Percentiles rank a stretch among this genome's conserved stretches.
Conservation (phyloP, 768 basidiomycete species). For the Rickenella mellea region DNA sequence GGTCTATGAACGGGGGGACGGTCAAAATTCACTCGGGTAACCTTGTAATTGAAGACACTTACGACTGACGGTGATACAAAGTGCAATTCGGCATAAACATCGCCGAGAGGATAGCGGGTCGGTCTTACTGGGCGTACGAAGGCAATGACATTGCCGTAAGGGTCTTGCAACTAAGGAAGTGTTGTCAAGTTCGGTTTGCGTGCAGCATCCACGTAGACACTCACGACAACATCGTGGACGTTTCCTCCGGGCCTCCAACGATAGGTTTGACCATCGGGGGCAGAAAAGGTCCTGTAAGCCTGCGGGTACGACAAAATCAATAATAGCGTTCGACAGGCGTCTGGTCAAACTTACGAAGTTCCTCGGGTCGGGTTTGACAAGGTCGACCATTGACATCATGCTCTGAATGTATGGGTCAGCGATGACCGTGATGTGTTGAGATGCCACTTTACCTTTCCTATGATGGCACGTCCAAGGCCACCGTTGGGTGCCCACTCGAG, state of each 20-base stretch:
- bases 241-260: slow-evolving; percentile 66
- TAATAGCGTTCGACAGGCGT: too few species aligned
- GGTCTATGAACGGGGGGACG: slow-evolving; percentile 19
- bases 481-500: slow-evolving; percentile 82
- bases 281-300: slow-evolving; percentile 66
- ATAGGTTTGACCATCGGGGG: slow-evolving; percentile 74
- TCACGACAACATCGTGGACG: slow-evolving; percentile 50
- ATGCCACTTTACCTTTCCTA: slow-evolving; percentile 57
- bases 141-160: slow-evolving; percentile 59
- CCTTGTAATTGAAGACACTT: slow-evolving; percentile 4
- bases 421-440: slow-evolving; percentile 6
- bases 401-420: slow-evolving; percentile 30
- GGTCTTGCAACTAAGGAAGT: slow-evolving; percentile 56
- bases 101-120: slow-evolving; percentile 77
- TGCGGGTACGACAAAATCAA: slow-evolving; percentile 18
- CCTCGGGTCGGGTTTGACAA: slow-evolving; percentile 61
- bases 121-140: slow-evolving; percentile 72
- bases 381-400: slow-evolving; percentile 73
- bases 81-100: slow-evolving; percentile 80
- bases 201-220: too few species aligned
- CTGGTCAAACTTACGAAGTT: slow-evolving; percentile 54
- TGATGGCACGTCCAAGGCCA: slow-evolving; percentile 74
- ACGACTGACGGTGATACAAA: slow-evolving; percentile 26
- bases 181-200: slow-evolving; percentile 9
- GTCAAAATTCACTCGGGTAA: slow-evolving; percentile 4